Percentiles rank a stretch among this genome's conserved stretches.
These are phyloP conservation scores for Saccharata proteae DNA, from an alignment of 2,329 filamentous ascomycete genomes.

Conservation along the genomic window DNA sequence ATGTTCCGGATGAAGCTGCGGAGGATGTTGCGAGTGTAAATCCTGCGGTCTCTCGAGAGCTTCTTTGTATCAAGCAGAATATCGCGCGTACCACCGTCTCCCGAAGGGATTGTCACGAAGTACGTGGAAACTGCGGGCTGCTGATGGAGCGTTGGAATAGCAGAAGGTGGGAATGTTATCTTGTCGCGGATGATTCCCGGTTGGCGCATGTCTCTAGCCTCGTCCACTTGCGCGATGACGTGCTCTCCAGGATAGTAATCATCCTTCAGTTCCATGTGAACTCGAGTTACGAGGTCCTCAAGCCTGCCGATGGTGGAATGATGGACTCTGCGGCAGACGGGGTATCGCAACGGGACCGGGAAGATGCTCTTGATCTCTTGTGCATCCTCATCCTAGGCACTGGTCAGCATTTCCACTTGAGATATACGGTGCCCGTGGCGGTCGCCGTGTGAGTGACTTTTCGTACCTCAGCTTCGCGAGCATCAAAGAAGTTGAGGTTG, in stretches of 20 bases:
- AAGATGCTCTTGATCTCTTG: slow-evolving; percentile 85
- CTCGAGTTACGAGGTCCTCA: slow-evolving; percentile 51
- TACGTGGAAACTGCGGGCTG: slow-evolving; percentile 54
- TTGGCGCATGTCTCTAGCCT: slow-evolving; percentile 3
- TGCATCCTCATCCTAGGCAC: slow-evolving; percentile 47
- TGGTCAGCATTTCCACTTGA: slow-evolving; percentile 11
- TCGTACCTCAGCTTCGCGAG: slow-evolving; percentile 73
- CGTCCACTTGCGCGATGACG: slow-evolving; percentile 50
- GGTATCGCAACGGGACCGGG: slow-evolving; percentile 80
- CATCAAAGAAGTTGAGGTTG: slow-evolving; percentile 82
- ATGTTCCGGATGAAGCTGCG: slow-evolving; percentile 92
- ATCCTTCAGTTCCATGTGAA: slow-evolving; percentile 54
- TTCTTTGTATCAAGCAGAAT: slow-evolving; percentile 41
- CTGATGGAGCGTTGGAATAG: slow-evolving; percentile 47
- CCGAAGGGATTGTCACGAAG: slow-evolving; percentile 5
- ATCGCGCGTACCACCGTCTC: slow-evolving; percentile 22
- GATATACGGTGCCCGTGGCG: too few species aligned
- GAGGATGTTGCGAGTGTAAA: slow-evolving; percentile 89
- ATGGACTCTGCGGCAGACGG: slow-evolving; percentile 80
- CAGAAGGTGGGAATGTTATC: slow-evolving; percentile 50
- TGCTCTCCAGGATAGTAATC: slow-evolving; percentile 87
- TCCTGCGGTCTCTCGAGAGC: slow-evolving; percentile 74
- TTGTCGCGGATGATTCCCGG: slow-evolving; percentile 8
- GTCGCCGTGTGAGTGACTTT: too few species aligned
- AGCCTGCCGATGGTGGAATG: slow-evolving; percentile 82